Evolutionary conservation across 768 basidiomycete species (phyloP), one percentile per base, ranked within the genome.

Genomic region (Russula griseocarnosa): DNA sequence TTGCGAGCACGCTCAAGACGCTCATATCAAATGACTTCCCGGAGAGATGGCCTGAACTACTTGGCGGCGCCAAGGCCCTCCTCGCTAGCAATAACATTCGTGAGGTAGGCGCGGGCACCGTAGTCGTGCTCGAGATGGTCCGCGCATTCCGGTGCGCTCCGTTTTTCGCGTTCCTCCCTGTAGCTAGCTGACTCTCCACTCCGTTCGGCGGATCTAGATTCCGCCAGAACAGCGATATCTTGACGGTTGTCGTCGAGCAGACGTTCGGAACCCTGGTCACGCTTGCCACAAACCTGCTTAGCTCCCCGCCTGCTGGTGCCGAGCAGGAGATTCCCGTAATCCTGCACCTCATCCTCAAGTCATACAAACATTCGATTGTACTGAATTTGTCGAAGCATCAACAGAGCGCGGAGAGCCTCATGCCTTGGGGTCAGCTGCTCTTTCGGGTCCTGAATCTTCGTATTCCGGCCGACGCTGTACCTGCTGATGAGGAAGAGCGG

Each of bases 381-480:
- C 79, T 90, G 44, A 82, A 86, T 60, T 80, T 96, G 24, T 85
- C 84, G 59, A 58, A 72, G 7, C 89, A 92, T 67, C 92, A 94
- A 67, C 92, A 92, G 71, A 82, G 78, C 65, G 71, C 82, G 0
- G 87, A 87, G 55, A 87, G 86, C 56, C 79, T 95, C 52, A 86
- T 94, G 20, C 90, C 92, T 0, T 96, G 94, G 94, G 92, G 92
- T 7, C 82, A 83, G 51, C 82, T 95, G 20, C 77, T 95, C 50
- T 93, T 95, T 76, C 79, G 82, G 55, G 82, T 94, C 22, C 82
- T 94, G n/a, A 86, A 88, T 66, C 75, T 92, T 49, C 78, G 81
- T 62, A 77, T 94, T 32, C 89, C 88, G 0, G 75, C 77, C 58
- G 83, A 85, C 3, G 81, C 79, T 24, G 81, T 92, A 0, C 87